phyloP scores from a whole-genome alignment of 768 basidiomycete genomes.

The Pulveroboletus sp. region DNA sequence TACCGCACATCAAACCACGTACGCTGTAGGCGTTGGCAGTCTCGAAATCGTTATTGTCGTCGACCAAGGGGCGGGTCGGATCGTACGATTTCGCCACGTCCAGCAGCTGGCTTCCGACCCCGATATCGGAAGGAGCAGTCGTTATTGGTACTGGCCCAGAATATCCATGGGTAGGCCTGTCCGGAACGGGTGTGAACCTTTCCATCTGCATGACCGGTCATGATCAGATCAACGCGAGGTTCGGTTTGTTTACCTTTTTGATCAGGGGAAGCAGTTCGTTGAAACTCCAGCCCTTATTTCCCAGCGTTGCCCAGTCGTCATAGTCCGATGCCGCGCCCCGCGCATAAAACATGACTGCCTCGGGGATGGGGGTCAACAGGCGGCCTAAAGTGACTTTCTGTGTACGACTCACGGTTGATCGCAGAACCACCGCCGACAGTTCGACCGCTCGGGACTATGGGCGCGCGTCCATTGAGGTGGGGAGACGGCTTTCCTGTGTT shows the following conservation, averaged over 20 bases:
- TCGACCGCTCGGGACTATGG: conserved; percentile 44
- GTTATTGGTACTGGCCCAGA: conserved; percentile 27
- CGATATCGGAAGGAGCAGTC: conserved; percentile 1
- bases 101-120: conserved; percentile 41
- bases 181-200: conserved; percentile 29
- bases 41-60: conserved; percentile 46
- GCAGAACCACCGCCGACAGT: conserved; percentile 61
- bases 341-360: conserved; percentile 45
- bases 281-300: conserved; percentile 60
- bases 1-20: conserved; percentile 9
- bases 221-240: conserved; percentile 26
- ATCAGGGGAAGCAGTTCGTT: conserved; percentile 53
- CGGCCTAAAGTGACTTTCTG: too few relatives aligned
- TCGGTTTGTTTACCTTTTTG: conserved; percentile 41
- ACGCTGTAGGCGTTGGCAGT: conserved; percentile 19
- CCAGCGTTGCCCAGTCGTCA: conserved; percentile 51
- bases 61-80: conserved; percentile 36
- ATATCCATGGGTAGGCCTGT: conserved; percentile 37
- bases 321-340: conserved; percentile 60
- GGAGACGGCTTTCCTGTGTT: conserved; percentile 38
- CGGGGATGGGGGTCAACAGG: too few relatives aligned
- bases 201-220: conserved; percentile 44
- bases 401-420: conserved; percentile 51
- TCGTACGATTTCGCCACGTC: conserved; percentile 44
- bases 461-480: conserved; percentile 42